Percentiles rank a stretch among this genome's conserved stretches.
Conservation (phyloP, 208 protist genomes). For the Acanthamoeba divionensis region DNA sequence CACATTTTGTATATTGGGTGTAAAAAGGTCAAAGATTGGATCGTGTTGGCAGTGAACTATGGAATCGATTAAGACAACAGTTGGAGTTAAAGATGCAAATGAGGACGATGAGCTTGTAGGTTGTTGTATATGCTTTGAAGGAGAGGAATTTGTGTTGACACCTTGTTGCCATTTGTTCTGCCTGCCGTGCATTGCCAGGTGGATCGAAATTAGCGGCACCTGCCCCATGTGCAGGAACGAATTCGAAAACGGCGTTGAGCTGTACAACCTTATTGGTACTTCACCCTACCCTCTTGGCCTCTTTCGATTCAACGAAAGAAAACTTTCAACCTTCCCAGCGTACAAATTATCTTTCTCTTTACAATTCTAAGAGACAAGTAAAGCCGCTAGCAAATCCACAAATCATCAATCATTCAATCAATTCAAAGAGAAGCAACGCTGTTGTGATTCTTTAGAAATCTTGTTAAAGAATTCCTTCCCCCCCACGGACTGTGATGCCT, state of each 20-base stretch:
- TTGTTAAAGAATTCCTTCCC: background rate
- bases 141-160: constrained; percentile 7
- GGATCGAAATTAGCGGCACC: constrained; percentile 14
- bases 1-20: too few species aligned
- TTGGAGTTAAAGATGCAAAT: background rate
- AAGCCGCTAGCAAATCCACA: background rate
- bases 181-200: constrained; percentile 19
- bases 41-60: too few species aligned
- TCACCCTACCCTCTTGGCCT: background rate
- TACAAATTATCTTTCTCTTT: background rate
- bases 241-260: constrained; percentile 5
- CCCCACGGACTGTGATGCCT: too few species aligned
- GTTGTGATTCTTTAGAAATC: background rate
- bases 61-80: too few species aligned
- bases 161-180: constrained; percentile 38
- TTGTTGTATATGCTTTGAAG: constrained; percentile 23
- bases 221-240: constrained; percentile 23
- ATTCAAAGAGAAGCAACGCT: background rate
- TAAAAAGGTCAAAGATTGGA: too few species aligned
- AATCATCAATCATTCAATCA: background rate
- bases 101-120: background rate
- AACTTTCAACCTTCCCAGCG: background rate
- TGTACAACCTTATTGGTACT: constrained; percentile 30
- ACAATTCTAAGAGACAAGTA: too few species aligned
- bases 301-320: background rate